A percentile compares a stretch with the other conserved stretches of the same genome.
Conservation (phyloP, 2,329 filamentous ascomycete genomes). For the Cladosporium velox region DNA sequence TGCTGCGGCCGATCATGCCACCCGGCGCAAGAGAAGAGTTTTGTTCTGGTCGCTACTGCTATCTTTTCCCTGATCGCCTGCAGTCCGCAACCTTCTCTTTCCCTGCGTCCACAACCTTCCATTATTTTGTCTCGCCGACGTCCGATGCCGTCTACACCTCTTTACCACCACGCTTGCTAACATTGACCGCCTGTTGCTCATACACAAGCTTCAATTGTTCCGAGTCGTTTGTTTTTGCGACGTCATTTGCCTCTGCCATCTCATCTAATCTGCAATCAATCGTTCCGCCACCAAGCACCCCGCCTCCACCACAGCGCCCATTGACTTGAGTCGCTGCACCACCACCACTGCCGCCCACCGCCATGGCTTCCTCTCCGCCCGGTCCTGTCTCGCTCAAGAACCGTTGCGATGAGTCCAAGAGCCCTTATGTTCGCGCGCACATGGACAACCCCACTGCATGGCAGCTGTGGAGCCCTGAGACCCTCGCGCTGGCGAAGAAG, state of each 20-base stretch:
- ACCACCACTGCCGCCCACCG: not conserved
- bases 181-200: not conserved
- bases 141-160: not conserved
- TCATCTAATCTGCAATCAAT: not conserved
- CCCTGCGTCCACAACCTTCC: slow-evolving; percentile 2
- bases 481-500: slow-evolving; percentile 72
- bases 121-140: not conserved
- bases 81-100: slow-evolving; percentile 13
- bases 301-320: slow-evolving; percentile 2
- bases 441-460: slow-evolving; percentile 82
- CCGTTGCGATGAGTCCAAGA: slow-evolving; percentile 61
- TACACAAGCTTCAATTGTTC: not conserved
- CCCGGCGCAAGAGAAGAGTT: not conserved
- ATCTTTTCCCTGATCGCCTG: slow-evolving; percentile 18
- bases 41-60: not conserved
- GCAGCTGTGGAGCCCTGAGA: slow-evolving; percentile 82
- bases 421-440: slow-evolving; percentile 72
- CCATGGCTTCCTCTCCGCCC: slow-evolving; percentile 16
- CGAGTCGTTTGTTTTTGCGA: not conserved
- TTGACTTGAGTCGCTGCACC: not conserved
- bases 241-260: not conserved
- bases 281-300: slow-evolving; percentile 1
- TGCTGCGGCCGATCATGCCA: slow-evolving; percentile 5
- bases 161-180: not conserved
- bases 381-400: slow-evolving; percentile 45